Percentiles rank a stretch among this genome's conserved stretches.
Conservation (phyloP, 345 rosid species). For the Excoecaria agallocha region DNA sequence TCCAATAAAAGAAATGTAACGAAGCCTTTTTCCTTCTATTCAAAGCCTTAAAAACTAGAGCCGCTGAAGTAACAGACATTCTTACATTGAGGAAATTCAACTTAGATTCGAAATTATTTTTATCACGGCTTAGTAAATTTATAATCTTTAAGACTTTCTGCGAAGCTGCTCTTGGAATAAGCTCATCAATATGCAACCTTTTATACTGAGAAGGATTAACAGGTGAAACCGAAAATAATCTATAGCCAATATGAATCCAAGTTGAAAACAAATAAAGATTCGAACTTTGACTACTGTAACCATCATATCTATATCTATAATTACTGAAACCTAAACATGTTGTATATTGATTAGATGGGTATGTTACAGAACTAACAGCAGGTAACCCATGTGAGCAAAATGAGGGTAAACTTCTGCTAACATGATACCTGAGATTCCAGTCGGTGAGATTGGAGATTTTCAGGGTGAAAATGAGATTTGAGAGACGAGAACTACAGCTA, state of each 20-base stretch:
- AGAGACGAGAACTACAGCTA: background rate
- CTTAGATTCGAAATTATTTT: conserved; percentile 31
- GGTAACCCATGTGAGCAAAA: background rate
- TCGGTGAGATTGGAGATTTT: background rate
- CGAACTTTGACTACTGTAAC: background rate
- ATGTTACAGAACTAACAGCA: background rate
- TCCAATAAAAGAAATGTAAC: conserved; percentile 45
- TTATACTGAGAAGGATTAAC: background rate
- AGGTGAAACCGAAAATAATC: conserved; percentile 7
- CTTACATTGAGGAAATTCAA: conserved; percentile 32
- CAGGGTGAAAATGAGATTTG: background rate
- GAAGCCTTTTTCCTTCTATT: conserved; percentile 38
- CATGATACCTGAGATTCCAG: conserved; percentile 1
- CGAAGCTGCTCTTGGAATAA: conserved; percentile 6
- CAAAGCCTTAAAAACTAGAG: conserved; percentile 28
- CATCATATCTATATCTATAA: background rate
- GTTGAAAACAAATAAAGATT: background rate
- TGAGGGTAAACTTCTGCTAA: background rate
- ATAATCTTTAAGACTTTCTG: conserved; percentile 24
- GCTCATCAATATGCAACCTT: background rate
- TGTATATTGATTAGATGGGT: background rate
- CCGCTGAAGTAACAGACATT: conserved; percentile 27
- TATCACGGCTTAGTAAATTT: conserved; percentile 27
- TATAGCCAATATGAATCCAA: background rate
- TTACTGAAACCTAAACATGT: background rate